Evolutionary conservation across 129 eudicot species (phyloP).

Genomic region (Artemisia argyi): DNA sequence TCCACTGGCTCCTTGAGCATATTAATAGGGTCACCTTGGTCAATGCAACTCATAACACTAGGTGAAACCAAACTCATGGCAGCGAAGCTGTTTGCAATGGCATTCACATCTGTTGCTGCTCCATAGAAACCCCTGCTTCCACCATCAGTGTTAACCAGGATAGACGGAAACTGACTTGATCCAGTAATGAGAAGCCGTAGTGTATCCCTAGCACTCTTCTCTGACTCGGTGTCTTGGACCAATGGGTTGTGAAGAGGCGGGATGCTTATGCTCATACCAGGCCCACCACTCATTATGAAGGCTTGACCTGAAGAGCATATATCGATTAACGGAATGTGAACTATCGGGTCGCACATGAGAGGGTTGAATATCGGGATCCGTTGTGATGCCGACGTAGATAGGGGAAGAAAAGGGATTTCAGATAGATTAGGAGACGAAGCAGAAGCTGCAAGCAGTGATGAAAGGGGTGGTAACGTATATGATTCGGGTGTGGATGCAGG

Average conservation of each 20-base stretch:
- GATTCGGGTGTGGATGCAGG: slow-evolving; percentile 50
- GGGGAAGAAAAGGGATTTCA: slow-evolving; percentile 55
- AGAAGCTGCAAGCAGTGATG: slow-evolving; percentile 49
- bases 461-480: slow-evolving; percentile 64
- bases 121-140: slow-evolving; percentile 70
- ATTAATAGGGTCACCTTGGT: slow-evolving; percentile 39
- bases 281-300: slow-evolving; percentile 75
- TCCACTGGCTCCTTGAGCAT: slow-evolving; percentile 34
- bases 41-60: slow-evolving; percentile 22
- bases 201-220: slow-evolving; percentile 77
- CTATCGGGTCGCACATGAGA: slow-evolving; percentile 75
- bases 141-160: slow-evolving; percentile 48
- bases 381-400: slow-evolving; percentile 52
- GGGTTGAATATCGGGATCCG: slow-evolving; percentile 77
- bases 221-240: slow-evolving; percentile 53
- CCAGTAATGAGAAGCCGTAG: slow-evolving; percentile 61
- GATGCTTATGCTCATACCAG: slow-evolving; percentile 50
- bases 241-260: slow-evolving; percentile 57
- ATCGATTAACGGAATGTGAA: slow-evolving; percentile 81
- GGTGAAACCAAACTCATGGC: slow-evolving; percentile 48
- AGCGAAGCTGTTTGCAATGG: slow-evolving; percentile 38
- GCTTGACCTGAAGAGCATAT: slow-evolving; percentile 87
- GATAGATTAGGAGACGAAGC: slow-evolving; percentile 45
- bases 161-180: slow-evolving; percentile 59
- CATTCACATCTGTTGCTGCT: slow-evolving; percentile 51